Conservation (phyloP, 1,139 yeast genomes). For the Pichia sp. region DNA sequence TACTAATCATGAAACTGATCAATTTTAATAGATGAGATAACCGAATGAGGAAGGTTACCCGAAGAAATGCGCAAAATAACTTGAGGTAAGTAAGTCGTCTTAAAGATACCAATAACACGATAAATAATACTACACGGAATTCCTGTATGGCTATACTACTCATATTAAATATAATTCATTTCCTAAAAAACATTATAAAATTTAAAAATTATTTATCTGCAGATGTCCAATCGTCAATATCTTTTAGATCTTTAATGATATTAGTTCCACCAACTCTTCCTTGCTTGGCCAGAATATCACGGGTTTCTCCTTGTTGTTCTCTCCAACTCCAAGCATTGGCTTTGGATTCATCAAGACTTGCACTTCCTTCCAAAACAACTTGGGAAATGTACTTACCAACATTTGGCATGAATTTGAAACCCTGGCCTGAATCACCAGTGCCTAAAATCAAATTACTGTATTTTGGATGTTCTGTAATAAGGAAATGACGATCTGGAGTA, state of each 20-base stretch:
- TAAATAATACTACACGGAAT: too few species aligned
- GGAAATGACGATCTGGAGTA: conserved; percentile 31
- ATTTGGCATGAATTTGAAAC: conserved; percentile 35
- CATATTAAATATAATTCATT: too few species aligned
- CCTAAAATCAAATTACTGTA: conserved; percentile 25
- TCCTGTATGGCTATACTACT: too few species aligned
- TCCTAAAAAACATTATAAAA: too few species aligned
- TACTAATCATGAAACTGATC: too few species aligned
- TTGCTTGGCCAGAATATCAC: conserved; percentile 26
- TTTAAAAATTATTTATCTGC: neutral
- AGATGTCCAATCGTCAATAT: conserved; percentile 27
- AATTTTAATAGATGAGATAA: too few species aligned
- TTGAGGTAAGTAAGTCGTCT: too few species aligned
- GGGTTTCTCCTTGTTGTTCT: conserved; percentile 23
- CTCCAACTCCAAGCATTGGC: conserved; percentile 28
- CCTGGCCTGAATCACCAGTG: conserved; percentile 38
- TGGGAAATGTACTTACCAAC: conserved; percentile 33
- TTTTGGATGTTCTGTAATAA: conserved; percentile 29
- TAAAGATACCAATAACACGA: too few species aligned
- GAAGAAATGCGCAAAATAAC: too few species aligned
- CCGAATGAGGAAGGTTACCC: too few species aligned
- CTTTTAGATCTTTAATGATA: conserved; percentile 30
- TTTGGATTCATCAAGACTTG: conserved; percentile 19
- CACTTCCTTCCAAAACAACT: conserved; percentile 25
- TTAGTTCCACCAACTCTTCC: conserved; percentile 33